phyloP scores from a whole-genome alignment of 805 yeast species.

The Metschnikowia santaceciliae region DNA sequence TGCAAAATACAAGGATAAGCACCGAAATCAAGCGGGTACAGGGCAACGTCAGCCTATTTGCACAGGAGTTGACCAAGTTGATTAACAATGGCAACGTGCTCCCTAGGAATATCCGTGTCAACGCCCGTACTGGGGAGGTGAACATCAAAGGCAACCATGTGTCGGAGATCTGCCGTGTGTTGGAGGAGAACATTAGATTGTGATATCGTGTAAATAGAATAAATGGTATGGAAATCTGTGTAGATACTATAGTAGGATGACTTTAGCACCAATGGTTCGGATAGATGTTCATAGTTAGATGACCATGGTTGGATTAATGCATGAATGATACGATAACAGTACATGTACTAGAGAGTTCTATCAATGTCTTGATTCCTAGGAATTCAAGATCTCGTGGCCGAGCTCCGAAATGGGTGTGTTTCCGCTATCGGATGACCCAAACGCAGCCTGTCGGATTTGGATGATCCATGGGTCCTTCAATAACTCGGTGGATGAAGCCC shows the following conservation, averaged over 20 bases:
- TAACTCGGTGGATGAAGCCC: constrained; percentile 82
- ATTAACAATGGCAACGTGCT: constrained; percentile 21
- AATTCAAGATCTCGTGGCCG: constrained; percentile 1
- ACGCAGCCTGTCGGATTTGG: constrained; percentile 65
- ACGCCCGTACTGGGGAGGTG: constrained; percentile 31
- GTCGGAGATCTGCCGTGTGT: constrained; percentile 25
- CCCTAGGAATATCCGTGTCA: constrained; percentile 33
- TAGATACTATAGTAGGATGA: too few relatives aligned
- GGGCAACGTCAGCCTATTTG: constrained; percentile 65
- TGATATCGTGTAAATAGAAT: background rate
- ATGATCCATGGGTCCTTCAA: constrained; percentile 88
- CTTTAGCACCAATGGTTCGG: too few relatives aligned
- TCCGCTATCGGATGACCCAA: constrained; percentile 39
- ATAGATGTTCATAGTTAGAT: too few relatives aligned
- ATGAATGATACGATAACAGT: background rate
- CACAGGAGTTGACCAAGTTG: constrained; percentile 55
- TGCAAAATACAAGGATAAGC: constrained; percentile 58
- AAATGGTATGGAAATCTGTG: too few relatives aligned
- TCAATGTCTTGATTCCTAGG: background rate
- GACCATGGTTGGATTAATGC: too few relatives aligned
- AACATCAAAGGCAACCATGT: constrained; percentile 41
- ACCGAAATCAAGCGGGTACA: constrained; percentile 71
- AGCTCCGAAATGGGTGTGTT: constrained; percentile 36
- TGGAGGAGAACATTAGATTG: constrained; percentile 16
- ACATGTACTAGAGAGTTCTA: too few relatives aligned